A percentile compares a stretch with the other conserved stretches of the same genome.
Evolutionary conservation across 208 protist species (phyloP).

Genomic region (Leptomonas pyrrhocoris): DNA sequence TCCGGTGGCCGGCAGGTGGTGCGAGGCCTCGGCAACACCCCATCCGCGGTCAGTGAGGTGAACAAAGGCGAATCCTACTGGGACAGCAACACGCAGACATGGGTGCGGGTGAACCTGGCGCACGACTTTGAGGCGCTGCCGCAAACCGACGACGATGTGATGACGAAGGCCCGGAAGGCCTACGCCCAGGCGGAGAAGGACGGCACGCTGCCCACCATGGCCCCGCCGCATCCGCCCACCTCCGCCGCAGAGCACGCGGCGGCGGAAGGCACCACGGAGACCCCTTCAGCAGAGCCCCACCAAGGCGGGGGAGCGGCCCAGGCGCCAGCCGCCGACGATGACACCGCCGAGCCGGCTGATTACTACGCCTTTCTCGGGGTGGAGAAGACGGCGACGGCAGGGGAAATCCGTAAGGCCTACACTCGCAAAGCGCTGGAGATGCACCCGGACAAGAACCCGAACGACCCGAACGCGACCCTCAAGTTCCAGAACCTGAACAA

Average conservation of each 20-base stretch:
- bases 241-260: not conserved
- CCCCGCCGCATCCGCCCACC: not conserved
- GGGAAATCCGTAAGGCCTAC: constrained; percentile 68
- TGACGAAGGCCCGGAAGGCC: constrained; percentile 29
- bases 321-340: not conserved
- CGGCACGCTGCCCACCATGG: not conserved
- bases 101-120: constrained; percentile 49
- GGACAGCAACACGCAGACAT: constrained; percentile 50
- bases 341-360: constrained; percentile 16
- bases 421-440: constrained; percentile 53
- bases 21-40: constrained; percentile 50
- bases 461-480: constrained; percentile 43
- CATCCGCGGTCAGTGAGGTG: constrained; percentile 37
- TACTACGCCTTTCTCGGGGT: constrained; percentile 67
- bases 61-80: constrained; percentile 45
- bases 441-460: constrained; percentile 79
- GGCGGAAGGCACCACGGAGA: not conserved
- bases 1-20: constrained; percentile 41
- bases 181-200: constrained; percentile 25
- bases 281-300: not conserved
- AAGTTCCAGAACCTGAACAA: constrained; percentile 64
- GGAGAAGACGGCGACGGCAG: constrained; percentile 35
- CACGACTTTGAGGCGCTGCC: constrained; percentile 40
- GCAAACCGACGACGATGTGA: constrained; percentile 52
- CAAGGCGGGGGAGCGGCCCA: not conserved